These are phyloP conservation scores for Citrus reticulata DNA, from an alignment of 345 rosid species.

Conservation along the genomic window DNA sequence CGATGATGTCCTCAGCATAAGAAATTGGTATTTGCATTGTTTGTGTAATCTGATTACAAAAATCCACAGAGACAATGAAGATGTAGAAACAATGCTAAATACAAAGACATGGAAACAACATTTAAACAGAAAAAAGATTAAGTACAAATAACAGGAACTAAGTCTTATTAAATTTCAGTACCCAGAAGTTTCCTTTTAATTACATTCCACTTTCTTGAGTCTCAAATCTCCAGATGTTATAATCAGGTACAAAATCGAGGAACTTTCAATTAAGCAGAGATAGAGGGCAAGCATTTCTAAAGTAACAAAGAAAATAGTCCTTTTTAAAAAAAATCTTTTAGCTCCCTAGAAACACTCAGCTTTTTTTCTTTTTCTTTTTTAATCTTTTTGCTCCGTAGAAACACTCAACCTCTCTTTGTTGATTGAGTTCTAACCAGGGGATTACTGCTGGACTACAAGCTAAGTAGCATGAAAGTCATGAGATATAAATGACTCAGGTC, in stretches of 20 bases:
- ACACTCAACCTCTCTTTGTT: not conserved
- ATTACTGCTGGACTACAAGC: not conserved
- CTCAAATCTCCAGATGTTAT: not conserved
- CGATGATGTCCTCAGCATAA: slow-evolving; percentile 80
- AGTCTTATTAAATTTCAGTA: not conserved
- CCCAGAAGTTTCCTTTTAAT: not conserved
- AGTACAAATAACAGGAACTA: not conserved
- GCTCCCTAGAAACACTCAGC: no score
- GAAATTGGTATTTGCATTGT: slow-evolving; percentile 82
- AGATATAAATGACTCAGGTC: not conserved
- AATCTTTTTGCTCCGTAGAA: not conserved
- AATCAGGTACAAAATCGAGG: not conserved
- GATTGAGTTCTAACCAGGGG: not conserved
- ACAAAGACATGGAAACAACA: not conserved
- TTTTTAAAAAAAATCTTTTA: no score
- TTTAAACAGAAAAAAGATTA: not conserved
- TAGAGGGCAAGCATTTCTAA: not conserved
- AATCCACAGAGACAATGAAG: not conserved
- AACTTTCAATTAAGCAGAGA: not conserved
- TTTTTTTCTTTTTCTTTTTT: no score
- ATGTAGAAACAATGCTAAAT: not conserved
- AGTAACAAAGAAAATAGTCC: not conserved
- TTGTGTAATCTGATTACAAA: slow-evolving; percentile 50
- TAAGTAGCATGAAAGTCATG: not conserved
- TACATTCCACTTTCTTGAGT: not conserved